A percentile compares a stretch with the other conserved stretches of the same genome.
phyloP scores from a whole-genome alignment of 306 rosid species.

The Hippophae rhamnoides region DNA sequence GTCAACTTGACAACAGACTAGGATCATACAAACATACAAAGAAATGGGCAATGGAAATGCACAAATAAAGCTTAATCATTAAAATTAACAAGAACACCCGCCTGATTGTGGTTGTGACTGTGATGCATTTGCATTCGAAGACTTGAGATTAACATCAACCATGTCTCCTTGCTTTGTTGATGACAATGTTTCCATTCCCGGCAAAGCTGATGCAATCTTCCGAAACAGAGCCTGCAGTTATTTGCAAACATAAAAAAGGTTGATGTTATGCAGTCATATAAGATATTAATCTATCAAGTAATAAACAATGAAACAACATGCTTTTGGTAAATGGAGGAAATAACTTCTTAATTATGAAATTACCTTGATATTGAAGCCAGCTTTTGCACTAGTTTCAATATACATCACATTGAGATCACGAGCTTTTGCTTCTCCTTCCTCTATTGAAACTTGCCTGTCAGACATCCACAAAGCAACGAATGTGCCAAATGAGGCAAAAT shows the following conservation, averaged over 20 bases:
- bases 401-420: conserved; percentile 73
- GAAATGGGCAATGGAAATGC: not conserved
- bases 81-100: conserved; percentile 57
- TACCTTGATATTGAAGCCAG: conserved; percentile 88
- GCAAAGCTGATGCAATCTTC: conserved; percentile 88
- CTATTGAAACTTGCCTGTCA: conserved; percentile 77
- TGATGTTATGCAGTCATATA: not conserved
- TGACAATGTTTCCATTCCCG: conserved; percentile 86
- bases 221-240: conserved; percentile 59
- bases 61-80: not conserved
- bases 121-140: conserved; percentile 34
- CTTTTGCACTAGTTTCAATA: conserved; percentile 90
- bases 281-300: not conserved
- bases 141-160: conserved; percentile 83
- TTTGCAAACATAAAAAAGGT: not conserved
- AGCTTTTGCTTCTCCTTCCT: conserved; percentile 82
- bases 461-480: conserved; percentile 9
- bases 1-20: conserved; percentile 9
- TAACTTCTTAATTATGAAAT: not conserved
- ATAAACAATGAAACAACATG: not conserved
- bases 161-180: conserved; percentile 81
- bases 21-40: not conserved
- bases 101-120: conserved; percentile 50
- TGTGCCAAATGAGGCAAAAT: conserved; percentile 13
- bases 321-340: not conserved